phyloP scores from a whole-genome alignment of 148 eudicot genomes.

The Talinum fruticosum region DNA sequence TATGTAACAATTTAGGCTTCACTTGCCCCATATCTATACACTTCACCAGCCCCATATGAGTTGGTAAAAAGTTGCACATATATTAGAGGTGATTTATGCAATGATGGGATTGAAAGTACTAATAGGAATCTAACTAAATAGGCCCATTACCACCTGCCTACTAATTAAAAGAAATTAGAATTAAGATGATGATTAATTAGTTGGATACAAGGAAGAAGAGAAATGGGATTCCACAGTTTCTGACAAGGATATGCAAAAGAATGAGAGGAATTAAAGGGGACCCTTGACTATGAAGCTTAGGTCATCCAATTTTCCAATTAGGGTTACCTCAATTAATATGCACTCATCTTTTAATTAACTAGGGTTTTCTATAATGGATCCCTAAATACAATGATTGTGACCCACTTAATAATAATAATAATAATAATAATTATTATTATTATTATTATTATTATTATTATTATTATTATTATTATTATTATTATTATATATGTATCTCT shows the following conservation, averaged over 20 bases:
- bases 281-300: constrained; percentile 4
- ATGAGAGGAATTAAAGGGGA: constrained; percentile 22
- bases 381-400: constrained; percentile 7
- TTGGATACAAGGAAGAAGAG: constrained; percentile 1
- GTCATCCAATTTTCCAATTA: constrained; percentile 15
- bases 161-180: not conserved
- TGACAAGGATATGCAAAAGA: constrained; percentile 19
- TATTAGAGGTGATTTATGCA: not conserved
- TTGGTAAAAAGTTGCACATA: too few relatives aligned
- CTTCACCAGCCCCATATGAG: too few relatives aligned
- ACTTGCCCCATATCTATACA: too few relatives aligned
- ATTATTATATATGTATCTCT: too few relatives aligned
- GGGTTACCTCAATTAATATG: constrained; percentile 8
- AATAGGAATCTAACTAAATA: not conserved
- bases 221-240: constrained; percentile 1
- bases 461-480: too few relatives aligned
- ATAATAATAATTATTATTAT: too few relatives aligned
- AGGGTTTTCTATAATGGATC: constrained; percentile 24
- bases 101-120: not conserved
- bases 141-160: not conserved
- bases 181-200: constrained; percentile 3
- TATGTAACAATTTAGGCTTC: too few relatives aligned
- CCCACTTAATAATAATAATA: not conserved
- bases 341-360: constrained; percentile 1
- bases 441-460: too few relatives aligned